A percentile compares a stretch with the other conserved stretches of the same genome.
Evolutionary conservation across 148 eudicot species (phyloP).

Genomic region (Camellia japonica): DNA sequence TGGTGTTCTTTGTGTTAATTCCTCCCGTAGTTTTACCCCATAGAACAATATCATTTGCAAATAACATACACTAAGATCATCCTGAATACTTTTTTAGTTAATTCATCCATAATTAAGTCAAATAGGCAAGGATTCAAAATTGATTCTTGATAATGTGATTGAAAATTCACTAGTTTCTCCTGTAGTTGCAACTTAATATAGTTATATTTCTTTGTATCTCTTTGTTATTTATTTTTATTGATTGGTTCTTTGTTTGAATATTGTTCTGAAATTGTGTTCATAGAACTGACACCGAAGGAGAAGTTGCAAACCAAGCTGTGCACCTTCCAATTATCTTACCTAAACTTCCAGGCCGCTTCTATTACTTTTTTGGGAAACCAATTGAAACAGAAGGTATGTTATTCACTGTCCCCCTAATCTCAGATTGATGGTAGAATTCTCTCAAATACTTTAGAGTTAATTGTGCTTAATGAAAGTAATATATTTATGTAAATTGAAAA

Average conservation of each 20-base stretch:
- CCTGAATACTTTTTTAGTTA: background rate
- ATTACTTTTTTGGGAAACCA: conserved; percentile 75
- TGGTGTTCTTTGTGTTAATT: too few species aligned
- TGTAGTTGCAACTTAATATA: background rate
- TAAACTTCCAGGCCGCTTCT: conserved; percentile 77
- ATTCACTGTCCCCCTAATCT: too few species aligned
- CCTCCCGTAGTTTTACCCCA: too few species aligned
- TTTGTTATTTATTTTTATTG: background rate
- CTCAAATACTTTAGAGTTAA: too few species aligned
- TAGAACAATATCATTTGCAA: too few species aligned
- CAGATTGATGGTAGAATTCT: too few species aligned
- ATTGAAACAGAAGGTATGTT: conserved; percentile 65
- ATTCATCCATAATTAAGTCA: too few species aligned
- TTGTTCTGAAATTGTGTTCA: background rate
- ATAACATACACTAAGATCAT: too few species aligned
- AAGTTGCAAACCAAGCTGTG: conserved; percentile 56
- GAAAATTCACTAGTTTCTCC: background rate
- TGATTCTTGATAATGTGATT: too few species aligned
- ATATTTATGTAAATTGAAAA: too few species aligned
- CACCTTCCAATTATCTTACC: conserved; percentile 58
- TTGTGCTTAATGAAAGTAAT: too few species aligned
- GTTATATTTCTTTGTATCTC: background rate
- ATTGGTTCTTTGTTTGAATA: background rate
- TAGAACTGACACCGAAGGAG: conserved; percentile 47
- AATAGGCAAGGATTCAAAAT: too few species aligned